phyloP scores from a whole-genome alignment of 495 filamentous ascomycete genomes.

The Halenospora varia region DNA sequence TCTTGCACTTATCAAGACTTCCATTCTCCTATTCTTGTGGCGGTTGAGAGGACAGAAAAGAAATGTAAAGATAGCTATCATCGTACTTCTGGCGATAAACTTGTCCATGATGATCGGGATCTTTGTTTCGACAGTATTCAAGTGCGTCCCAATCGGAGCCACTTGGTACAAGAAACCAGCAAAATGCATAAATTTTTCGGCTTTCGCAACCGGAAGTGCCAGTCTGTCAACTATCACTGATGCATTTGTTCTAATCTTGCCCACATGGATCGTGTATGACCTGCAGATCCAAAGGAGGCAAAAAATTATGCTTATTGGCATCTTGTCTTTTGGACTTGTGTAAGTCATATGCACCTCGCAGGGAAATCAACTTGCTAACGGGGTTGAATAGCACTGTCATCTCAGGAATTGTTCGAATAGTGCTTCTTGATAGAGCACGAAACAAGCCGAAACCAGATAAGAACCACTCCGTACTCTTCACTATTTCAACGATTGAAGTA shows the following conservation, averaged over 20 bases:
- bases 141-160: constrained; percentile 5
- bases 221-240: constrained; percentile 45
- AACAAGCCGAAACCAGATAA: not conserved
- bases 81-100: not conserved
- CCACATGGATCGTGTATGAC: constrained; percentile 41
- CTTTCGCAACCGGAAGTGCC: constrained; percentile 14
- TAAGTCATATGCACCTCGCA: constrained; percentile 30
- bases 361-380: no score
- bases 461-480: constrained; percentile 2
- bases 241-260: constrained; percentile 41
- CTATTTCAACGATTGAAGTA: constrained; percentile 4
- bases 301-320: constrained; percentile 40
- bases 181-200: constrained; percentile 1
- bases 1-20: not conserved
- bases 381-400: constrained; percentile 6
- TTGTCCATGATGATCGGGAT: not conserved
- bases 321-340: constrained; percentile 40
- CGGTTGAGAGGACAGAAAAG: not conserved
- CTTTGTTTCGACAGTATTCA: not conserved
- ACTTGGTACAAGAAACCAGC: constrained; percentile 2
- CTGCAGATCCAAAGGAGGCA: constrained; percentile 39
- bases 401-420: not conserved
- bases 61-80: not conserved
- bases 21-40: not conserved
- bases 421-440: not conserved